Base-by-base conservation (phyloP, 2,329 filamentous ascomycete genomes). In the Fusarium equiseti region DNA sequence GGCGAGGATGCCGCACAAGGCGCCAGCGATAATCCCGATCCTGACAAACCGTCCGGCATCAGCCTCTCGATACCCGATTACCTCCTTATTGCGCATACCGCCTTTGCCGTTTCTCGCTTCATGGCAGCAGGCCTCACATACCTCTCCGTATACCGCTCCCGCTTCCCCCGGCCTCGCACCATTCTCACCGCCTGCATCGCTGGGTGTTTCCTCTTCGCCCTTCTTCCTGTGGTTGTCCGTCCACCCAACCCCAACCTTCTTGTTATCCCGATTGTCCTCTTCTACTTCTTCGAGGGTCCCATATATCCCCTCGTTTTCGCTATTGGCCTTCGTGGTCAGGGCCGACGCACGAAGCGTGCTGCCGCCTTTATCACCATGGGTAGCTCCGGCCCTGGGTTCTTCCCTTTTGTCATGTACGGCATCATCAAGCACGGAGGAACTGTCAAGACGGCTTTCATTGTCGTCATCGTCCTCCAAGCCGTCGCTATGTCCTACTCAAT, bases 291-390 rank as follows among this genome's bases (percentile, higher is more conserved):
- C 75, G 93, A 95, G 78, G 92, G 91, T 0, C 93, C 94, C 54
- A 88, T 93, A 73, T 97, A 93, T 84, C 94, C 94, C 0, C 89
- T 95, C 3, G 90, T 96, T 64, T 94, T 94, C 72, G 90, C 92
- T 6, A 86, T 96, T 15, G 92, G 91, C 5, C 90, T 97, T 63
- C 88, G 93, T 5, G 93, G 94, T 1, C 88, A 97, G 52, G 94
- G 94, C 0, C 86, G 88, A n/a, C 87, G 93, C 70, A 94, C 92
- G 6, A 97, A 97, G 81, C 87, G 91, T 50, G 93, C 91, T 0
- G 91, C 91, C 0, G 91, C 91, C 3, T 92, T 89, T 78, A 90
- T 97, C 70, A 92, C 95, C 3, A 93, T 91, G 77, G 92, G 90
- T 52, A 91, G 90, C 2, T 90, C 88, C 2, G 92, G 92, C 3